phyloP scores from a whole-genome alignment of 2,329 filamentous ascomycete genomes.

The Colletotrichum sojae region DNA sequence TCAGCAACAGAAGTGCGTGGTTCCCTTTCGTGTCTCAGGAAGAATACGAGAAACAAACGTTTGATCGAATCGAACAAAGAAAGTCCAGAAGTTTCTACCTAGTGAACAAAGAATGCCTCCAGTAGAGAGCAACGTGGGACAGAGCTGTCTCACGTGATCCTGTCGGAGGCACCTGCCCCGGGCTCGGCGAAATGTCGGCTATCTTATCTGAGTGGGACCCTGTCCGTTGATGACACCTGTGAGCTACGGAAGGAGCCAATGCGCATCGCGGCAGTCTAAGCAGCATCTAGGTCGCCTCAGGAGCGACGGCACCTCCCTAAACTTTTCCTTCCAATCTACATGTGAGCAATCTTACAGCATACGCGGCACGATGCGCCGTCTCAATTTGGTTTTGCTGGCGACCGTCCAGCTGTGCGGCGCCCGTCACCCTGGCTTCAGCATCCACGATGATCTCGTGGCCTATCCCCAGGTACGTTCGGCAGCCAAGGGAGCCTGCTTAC shows the following conservation, averaged over 20 bases:
- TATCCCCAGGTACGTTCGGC: conserved; percentile 80
- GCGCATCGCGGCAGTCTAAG: conserved; percentile 15
- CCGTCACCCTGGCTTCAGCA: conserved; percentile 77
- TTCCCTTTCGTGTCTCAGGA: too few relatives aligned
- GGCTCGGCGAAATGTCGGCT: conserved; percentile 28
- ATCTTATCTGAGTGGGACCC: conserved; percentile 9
- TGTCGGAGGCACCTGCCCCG: neutral
- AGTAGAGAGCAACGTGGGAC: too few relatives aligned
- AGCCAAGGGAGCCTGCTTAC: conserved; percentile 8
- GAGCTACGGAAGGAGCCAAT: conserved; percentile 30
- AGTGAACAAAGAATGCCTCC: neutral
- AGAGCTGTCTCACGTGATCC: neutral
- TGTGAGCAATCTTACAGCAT: conserved; percentile 50
- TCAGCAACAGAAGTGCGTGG: too few relatives aligned
- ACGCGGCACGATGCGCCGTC: conserved; percentile 65
- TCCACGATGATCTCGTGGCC: conserved; percentile 89
- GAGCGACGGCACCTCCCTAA: conserved; percentile 20
- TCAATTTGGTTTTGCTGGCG: conserved; percentile 60
- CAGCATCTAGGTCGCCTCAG: conserved; percentile 16
- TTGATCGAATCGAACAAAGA: too few relatives aligned
- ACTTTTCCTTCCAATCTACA: conserved; percentile 43
- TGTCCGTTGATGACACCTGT: conserved; percentile 41
- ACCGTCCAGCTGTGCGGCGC: conserved; percentile 61
- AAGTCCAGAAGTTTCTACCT: too few relatives aligned
- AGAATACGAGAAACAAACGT: too few relatives aligned